Percentiles rank a stretch among this genome's conserved stretches.
These are phyloP conservation scores for Olyra latifolia DNA, from an alignment of 176 grass and related monocot species.

Conservation along the genomic window DNA sequence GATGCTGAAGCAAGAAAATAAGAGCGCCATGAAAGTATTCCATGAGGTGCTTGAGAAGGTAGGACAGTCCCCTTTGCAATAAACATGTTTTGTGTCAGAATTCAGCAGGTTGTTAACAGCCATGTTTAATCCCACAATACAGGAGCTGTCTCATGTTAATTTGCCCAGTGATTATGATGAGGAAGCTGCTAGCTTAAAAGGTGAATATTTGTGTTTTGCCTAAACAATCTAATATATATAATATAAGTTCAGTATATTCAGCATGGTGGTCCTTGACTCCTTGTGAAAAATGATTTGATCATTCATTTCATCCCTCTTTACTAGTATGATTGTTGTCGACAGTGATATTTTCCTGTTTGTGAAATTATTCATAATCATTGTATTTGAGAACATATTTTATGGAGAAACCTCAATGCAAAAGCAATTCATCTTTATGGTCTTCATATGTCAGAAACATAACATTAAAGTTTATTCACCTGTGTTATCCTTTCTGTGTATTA, in stretches of 20 bases:
- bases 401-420: constrained; percentile 3
- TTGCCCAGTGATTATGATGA: constrained; percentile 26
- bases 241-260: neutral
- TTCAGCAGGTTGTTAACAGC: constrained; percentile 22
- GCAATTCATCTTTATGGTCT: neutral
- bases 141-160: constrained; percentile 36
- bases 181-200: constrained; percentile 39
- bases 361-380: neutral
- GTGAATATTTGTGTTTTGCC: constrained; percentile 20
- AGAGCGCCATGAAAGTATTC: constrained; percentile 55
- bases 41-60: constrained; percentile 69
- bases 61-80: constrained; percentile 19
- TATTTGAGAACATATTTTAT: constrained; percentile 17
- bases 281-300: constrained; percentile 23
- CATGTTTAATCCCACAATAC: constrained; percentile 29
- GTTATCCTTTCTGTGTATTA: constrained; percentile 5
- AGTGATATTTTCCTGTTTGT: constrained; percentile 2
- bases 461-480: neutral
- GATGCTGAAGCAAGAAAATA: constrained; percentile 78
- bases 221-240: constrained; percentile 13
- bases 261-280: neutral
- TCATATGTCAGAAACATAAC: neutral
- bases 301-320: neutral
- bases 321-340: constrained; percentile 2
- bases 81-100: constrained; percentile 10